Evolutionary conservation across 306 rosid species (phyloP).

Genomic region (Trichosanthes truncata): DNA sequence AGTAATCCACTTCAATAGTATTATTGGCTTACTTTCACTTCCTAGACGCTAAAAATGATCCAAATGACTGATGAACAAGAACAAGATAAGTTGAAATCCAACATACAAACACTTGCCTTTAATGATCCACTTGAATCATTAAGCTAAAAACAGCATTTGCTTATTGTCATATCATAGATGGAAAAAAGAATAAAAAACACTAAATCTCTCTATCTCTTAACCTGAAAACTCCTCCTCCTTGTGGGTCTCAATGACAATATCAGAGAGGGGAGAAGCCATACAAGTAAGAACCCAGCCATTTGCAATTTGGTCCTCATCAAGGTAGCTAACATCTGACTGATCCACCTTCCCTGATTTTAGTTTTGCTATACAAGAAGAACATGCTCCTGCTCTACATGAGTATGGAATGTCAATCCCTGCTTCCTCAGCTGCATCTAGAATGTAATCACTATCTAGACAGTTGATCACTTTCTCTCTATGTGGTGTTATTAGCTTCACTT

Average conservation of each 20-base stretch:
- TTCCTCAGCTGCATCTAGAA: constrained; percentile 66
- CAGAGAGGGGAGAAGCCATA: constrained; percentile 47
- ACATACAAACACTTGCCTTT: not conserved
- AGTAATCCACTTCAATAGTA: not conserved
- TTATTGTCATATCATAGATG: too few species aligned
- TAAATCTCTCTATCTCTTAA: not conserved
- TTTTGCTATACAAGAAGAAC: constrained; percentile 67
- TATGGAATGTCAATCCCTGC: constrained; percentile 51
- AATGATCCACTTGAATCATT: not conserved
- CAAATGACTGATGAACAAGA: not conserved
- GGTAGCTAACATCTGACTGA: constrained; percentile 62
- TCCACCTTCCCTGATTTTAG: constrained; percentile 34
- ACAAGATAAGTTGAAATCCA: not conserved
- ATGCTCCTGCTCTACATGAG: constrained; percentile 86
- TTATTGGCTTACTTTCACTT: not conserved
- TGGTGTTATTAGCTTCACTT: constrained; percentile 54
- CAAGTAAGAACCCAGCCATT: constrained; percentile 57
- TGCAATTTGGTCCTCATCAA: constrained; percentile 52
- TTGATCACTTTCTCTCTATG: constrained; percentile 34
- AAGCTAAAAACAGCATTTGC: not conserved
- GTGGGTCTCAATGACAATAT: constrained; percentile 59
- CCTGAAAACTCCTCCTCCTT: constrained; percentile 47
- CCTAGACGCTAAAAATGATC: not conserved
- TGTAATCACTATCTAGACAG: constrained; percentile 48
- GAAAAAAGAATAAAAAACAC: too few species aligned